phyloP scores from a whole-genome alignment of 2,329 filamentous ascomycete species.

The Hypocreales sp. region DNA sequence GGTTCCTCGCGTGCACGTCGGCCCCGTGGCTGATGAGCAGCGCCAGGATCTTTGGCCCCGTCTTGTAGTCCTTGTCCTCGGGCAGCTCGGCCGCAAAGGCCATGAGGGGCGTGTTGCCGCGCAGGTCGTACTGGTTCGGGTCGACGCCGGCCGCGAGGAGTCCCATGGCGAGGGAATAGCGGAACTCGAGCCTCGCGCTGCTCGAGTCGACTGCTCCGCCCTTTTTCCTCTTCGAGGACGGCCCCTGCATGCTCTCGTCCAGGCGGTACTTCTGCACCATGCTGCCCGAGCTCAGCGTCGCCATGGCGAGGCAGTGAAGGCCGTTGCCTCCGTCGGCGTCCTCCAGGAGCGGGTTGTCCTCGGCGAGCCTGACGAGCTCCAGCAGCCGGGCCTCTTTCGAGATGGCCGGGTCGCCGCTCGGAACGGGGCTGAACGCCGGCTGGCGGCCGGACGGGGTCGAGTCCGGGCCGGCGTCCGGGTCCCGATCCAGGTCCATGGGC shows the following conservation, averaged over 20 bases:
- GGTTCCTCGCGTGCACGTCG: slow-evolving; percentile 32
- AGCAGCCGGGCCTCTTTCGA: slow-evolving; percentile 9
- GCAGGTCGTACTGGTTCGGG: slow-evolving; percentile 34
- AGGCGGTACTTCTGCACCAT: slow-evolving; percentile 17
- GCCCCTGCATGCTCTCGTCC: slow-evolving; percentile 8
- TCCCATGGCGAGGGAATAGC: slow-evolving; percentile 9
- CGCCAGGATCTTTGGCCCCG: slow-evolving; percentile 28
- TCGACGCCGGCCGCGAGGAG: slow-evolving; percentile 25
- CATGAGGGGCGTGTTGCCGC: slow-evolving; percentile 40
- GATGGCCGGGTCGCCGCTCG: slow-evolving; percentile 4
- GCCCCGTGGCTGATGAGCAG: slow-evolving; percentile 26
- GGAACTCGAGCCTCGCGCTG: slow-evolving; percentile 12
- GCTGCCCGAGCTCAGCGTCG: slow-evolving; percentile 25
- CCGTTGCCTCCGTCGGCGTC: slow-evolving; percentile 34
- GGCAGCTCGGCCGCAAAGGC: slow-evolving; percentile 33
- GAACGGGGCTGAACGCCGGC: slow-evolving; percentile 1
- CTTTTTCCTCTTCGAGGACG: no score
- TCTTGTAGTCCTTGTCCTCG: slow-evolving; percentile 33
- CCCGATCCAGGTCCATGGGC: slow-evolving; percentile 2
- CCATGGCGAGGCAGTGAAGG: slow-evolving; percentile 41
- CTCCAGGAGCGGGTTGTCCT: slow-evolving; percentile 7
- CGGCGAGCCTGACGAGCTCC: slow-evolving; percentile 6
- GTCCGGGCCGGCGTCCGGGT: no score
- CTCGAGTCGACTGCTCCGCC: slow-evolving; percentile 14
- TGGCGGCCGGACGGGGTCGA: slow-evolving; percentile 3